A percentile compares a stretch with the other conserved stretches of the same genome.
phyloP scores from a whole-genome alignment of 2,329 filamentous ascomycete genomes.

The Diaporthe humulicola region DNA sequence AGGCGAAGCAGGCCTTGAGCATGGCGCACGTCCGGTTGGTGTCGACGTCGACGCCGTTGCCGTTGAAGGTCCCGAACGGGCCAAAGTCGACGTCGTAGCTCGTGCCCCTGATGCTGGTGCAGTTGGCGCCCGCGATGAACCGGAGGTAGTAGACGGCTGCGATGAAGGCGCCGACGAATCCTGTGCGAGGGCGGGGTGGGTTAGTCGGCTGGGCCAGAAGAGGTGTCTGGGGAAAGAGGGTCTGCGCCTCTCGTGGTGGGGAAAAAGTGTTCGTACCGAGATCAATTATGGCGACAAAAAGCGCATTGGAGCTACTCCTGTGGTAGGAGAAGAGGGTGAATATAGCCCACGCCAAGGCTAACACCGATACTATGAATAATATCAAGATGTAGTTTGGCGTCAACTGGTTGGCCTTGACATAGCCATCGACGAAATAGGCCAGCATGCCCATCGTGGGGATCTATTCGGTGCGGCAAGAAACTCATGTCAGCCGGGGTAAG shows the following conservation, averaged over 20 bases:
- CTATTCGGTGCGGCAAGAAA: slow-evolving; percentile 50
- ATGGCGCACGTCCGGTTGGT: slow-evolving; percentile 87
- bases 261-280: slow-evolving; percentile 49
- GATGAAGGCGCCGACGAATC: slow-evolving; percentile 74
- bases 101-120: slow-evolving; percentile 69
- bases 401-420: slow-evolving; percentile 67
- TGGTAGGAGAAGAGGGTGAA: slow-evolving; percentile 77
- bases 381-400: slow-evolving; percentile 74
- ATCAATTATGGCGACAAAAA: slow-evolving; percentile 72
- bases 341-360: slow-evolving; percentile 74
- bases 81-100: slow-evolving; percentile 72
- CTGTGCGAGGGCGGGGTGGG: not conserved
- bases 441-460: slow-evolving; percentile 77
- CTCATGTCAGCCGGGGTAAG: slow-evolving; percentile 15
- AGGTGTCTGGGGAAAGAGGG: not conserved
- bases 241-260: too few species aligned
- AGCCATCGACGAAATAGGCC: slow-evolving; percentile 74
- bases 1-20: slow-evolving; percentile 91
- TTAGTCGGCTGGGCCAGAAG: not conserved
- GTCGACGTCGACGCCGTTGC: slow-evolving; percentile 65
- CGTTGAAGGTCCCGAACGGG: slow-evolving; percentile 68
- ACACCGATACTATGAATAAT: slow-evolving; percentile 76
- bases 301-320: slow-evolving; percentile 71
- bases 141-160: slow-evolving; percentile 72
- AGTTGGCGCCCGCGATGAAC: slow-evolving; percentile 74